A percentile compares a stretch with the other conserved stretches of the same genome.
These are phyloP conservation scores for Colletotrichum kahawae DNA, from an alignment of 2,329 filamentous ascomycete genomes.

Conservation along the genomic window DNA sequence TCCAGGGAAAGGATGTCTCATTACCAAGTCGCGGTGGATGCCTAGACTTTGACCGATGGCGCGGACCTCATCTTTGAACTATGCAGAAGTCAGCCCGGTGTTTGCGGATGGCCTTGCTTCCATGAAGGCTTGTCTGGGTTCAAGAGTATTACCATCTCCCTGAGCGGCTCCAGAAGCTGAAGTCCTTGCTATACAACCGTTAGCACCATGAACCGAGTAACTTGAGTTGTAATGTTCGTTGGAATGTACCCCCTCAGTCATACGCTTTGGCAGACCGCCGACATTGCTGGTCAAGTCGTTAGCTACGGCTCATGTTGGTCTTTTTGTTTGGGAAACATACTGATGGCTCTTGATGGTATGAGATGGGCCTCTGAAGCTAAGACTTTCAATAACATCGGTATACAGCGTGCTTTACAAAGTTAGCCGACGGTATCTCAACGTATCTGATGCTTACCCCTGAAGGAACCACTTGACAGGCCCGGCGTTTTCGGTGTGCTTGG, in stretches of 20 bases:
- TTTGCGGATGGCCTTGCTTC: background rate
- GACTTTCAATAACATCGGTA: slow-evolving; percentile 45
- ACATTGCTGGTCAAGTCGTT: slow-evolving; percentile 17
- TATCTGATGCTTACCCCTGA: slow-evolving; percentile 58
- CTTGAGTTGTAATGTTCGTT: background rate
- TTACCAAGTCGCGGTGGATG: slow-evolving; percentile 59
- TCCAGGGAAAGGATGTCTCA: slow-evolving; percentile 78
- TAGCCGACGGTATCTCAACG: background rate
- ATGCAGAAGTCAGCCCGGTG: background rate
- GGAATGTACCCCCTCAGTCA: background rate
- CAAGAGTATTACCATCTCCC: slow-evolving; percentile 32
- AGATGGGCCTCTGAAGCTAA: slow-evolving; percentile 43
- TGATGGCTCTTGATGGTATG: slow-evolving; percentile 49
- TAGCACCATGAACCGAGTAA: slow-evolving; percentile 8
- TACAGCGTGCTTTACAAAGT: slow-evolving; percentile 3
- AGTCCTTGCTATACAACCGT: background rate
- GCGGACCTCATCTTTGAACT: slow-evolving; percentile 29
- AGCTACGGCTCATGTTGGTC: background rate
- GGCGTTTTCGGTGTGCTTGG: slow-evolving; percentile 68
- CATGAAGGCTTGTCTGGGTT: background rate
- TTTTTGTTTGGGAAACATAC: background rate
- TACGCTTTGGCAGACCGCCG: background rate
- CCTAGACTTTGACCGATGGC: slow-evolving; percentile 33
- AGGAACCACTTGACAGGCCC: slow-evolving; percentile 86
- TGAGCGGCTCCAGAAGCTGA: slow-evolving; percentile 23